Conservation (phyloP, 768 basidiomycete genomes). For the Leccinum subgranulosum region DNA sequence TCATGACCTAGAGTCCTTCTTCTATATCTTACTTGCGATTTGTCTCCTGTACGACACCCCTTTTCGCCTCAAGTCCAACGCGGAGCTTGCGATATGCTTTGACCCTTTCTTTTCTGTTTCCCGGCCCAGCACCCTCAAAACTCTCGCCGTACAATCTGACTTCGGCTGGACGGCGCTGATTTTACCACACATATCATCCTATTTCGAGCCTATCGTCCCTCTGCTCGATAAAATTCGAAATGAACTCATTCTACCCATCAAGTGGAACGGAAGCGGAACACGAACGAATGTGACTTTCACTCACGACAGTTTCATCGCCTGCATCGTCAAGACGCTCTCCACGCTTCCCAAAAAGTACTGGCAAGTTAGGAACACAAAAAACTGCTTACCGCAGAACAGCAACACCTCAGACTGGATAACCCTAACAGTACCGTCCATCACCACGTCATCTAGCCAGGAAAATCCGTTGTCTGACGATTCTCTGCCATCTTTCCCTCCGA, state of each 20-base stretch:
- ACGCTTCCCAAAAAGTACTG: not conserved
- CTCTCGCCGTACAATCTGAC: not conserved
- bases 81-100: not conserved
- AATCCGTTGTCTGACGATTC: not conserved
- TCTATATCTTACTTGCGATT: conserved; percentile 6
- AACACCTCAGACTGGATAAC: not conserved
- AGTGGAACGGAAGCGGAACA: not conserved
- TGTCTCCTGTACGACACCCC: conserved; percentile 2
- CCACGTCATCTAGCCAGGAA: not conserved
- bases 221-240: not conserved
- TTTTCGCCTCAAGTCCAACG: too few relatives aligned
- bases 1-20: conserved; percentile 12
- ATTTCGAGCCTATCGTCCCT: conserved; percentile 1
- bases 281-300: not conserved
- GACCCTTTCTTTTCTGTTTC: not conserved
- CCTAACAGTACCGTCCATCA: not conserved
- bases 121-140: not conserved
- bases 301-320: not conserved
- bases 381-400: not conserved
- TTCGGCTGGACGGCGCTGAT: not conserved
- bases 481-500: not conserved
- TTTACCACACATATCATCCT: not conserved
- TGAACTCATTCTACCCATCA: not conserved
- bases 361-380: not conserved
- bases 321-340: not conserved